A percentile compares a stretch with the other conserved stretches of the same genome.
These are phyloP conservation scores for Erodium maritimum DNA, from an alignment of 345 rosid species.

Conservation along the genomic window DNA sequence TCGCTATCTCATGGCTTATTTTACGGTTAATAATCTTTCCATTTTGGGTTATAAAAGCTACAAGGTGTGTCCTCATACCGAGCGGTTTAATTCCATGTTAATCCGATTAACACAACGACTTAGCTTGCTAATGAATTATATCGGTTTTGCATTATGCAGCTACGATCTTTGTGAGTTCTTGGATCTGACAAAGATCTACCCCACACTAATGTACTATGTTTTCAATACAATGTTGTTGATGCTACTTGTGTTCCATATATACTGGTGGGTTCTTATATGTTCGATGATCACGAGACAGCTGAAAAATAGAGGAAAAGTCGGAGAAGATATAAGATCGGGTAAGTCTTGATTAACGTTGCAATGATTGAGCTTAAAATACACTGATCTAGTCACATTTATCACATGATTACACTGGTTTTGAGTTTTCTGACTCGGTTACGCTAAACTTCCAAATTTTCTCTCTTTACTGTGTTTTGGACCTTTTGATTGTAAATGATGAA, in stretches of 20 bases:
- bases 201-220: slow-evolving; percentile 41
- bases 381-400: too few species aligned
- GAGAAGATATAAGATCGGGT: slow-evolving; percentile 98
- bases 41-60: slow-evolving; percentile 63
- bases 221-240: slow-evolving; percentile 82
- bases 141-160: slow-evolving; percentile 24
- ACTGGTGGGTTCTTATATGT: slow-evolving; percentile 94
- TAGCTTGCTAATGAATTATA: slow-evolving; percentile 8
- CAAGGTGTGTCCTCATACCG: slow-evolving; percentile 43
- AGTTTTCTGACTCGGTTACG: too few species aligned
- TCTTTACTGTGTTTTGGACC: too few species aligned
- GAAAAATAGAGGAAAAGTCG: slow-evolving; percentile 79
- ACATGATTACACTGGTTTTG: too few species aligned
- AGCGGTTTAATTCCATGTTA: slow-evolving; percentile 5
- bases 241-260: slow-evolving; percentile 82
- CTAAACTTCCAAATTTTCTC: too few species aligned
- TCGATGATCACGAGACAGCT: slow-evolving; percentile 75
- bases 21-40: slow-evolving; percentile 86
- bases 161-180: slow-evolving; percentile 28
- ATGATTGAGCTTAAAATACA: too few species aligned
- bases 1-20: slow-evolving; percentile 85
- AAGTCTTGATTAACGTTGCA: slow-evolving; percentile 10
- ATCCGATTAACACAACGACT: slow-evolving; percentile 1
- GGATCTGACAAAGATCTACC: slow-evolving; percentile 36
- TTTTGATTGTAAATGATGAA: too few species aligned